Percentiles rank a stretch among this genome's conserved stretches.
These are phyloP conservation scores for Chalciporus piperatus DNA, from an alignment of 768 basidiomycete genomes.

Conservation along the genomic window DNA sequence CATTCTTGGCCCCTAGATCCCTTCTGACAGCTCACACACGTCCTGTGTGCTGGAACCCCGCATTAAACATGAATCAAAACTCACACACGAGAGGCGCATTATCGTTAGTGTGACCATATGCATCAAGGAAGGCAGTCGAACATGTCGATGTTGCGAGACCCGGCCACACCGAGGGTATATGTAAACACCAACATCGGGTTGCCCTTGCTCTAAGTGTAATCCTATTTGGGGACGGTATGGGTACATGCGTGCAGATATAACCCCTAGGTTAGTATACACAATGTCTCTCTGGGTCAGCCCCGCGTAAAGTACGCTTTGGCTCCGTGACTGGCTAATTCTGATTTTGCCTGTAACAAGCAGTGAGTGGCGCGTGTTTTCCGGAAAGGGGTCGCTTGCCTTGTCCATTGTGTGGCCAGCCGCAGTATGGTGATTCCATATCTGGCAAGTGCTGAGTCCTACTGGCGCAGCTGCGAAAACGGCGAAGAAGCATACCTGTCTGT, in stretches of 20 bases:
- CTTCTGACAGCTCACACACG: too few relatives aligned
- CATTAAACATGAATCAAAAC: too few relatives aligned
- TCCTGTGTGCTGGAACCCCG: too few relatives aligned
- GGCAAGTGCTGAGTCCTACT: slow-evolving; percentile 8
- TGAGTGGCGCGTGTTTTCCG: slow-evolving; percentile 4
- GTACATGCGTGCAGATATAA: slow-evolving; percentile 16
- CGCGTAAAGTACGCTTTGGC: slow-evolving; percentile 87
- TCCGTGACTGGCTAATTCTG: slow-evolving; percentile 79
- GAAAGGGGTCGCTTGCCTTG: slow-evolving; percentile 50
- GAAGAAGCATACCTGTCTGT: slow-evolving; percentile 57
- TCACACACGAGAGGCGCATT: too few relatives aligned
- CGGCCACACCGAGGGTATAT: too few relatives aligned
- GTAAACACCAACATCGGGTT: neutral
- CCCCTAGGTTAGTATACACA: slow-evolving; percentile 6
- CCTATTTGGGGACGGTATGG: slow-evolving; percentile 9
- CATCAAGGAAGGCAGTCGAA: too few relatives aligned
- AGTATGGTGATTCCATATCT: slow-evolving; percentile 78
- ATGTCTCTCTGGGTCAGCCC: slow-evolving; percentile 43
- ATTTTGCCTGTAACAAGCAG: slow-evolving; percentile 59
- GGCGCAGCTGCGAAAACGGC: slow-evolving; percentile 13
- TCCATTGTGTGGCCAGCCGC: slow-evolving; percentile 86
- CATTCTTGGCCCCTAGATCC: too few relatives aligned
- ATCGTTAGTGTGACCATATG: too few relatives aligned
- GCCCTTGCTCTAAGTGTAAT: neutral
- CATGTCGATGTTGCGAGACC: too few relatives aligned